Evolutionary conservation across 352 stramenopile species (phyloP).

Genomic region (Phytophthora pseudosyringae): DNA sequence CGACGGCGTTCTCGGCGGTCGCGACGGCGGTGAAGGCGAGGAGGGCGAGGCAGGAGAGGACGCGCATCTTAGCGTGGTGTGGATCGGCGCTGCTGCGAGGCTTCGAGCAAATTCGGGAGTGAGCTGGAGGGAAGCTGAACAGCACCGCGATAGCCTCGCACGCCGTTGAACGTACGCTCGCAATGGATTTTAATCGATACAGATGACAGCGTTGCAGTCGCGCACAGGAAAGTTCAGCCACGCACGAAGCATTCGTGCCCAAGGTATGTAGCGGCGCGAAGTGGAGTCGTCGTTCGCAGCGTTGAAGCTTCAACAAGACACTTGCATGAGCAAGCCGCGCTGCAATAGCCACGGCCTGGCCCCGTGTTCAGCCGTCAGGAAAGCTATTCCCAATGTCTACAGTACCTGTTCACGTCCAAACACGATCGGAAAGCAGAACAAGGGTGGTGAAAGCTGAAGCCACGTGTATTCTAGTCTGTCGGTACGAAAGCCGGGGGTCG

Average conservation of each 20-base stretch:
- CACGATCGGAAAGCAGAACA: neutral
- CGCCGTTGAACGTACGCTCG: slow-evolving; percentile 19
- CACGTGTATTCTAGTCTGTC: slow-evolving; percentile 11
- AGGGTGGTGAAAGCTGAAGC: neutral
- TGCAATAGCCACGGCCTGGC: neutral
- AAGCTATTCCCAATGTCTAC: too few species aligned
- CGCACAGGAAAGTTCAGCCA: slow-evolving; percentile 22
- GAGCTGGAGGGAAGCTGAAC: slow-evolving; percentile 15
- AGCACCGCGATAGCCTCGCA: slow-evolving; percentile 16
- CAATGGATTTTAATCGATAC: slow-evolving; percentile 35
- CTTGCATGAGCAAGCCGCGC: neutral
- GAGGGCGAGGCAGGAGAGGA: slow-evolving; percentile 26
- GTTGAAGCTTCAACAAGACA: neutral
- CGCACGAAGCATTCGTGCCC: neutral
- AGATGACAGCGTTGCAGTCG: slow-evolving; percentile 10
- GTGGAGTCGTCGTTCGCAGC: slow-evolving; percentile 1
- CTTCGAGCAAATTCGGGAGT: slow-evolving; percentile 22
- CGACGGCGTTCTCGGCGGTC: slow-evolving; percentile 13
- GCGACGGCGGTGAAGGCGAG: slow-evolving; percentile 22
- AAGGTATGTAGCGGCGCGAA: too few species aligned
- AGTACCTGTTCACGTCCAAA: too few species aligned
- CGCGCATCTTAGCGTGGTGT: slow-evolving; percentile 21
- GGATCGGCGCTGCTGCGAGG: neutral
- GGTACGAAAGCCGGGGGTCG: neutral
- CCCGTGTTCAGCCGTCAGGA: too few species aligned